A percentile compares a stretch with the other conserved stretches of the same genome.
Evolutionary conservation across 331 rosid genomes (phyloP).

Genomic region (Telfairia occidentalis): DNA sequence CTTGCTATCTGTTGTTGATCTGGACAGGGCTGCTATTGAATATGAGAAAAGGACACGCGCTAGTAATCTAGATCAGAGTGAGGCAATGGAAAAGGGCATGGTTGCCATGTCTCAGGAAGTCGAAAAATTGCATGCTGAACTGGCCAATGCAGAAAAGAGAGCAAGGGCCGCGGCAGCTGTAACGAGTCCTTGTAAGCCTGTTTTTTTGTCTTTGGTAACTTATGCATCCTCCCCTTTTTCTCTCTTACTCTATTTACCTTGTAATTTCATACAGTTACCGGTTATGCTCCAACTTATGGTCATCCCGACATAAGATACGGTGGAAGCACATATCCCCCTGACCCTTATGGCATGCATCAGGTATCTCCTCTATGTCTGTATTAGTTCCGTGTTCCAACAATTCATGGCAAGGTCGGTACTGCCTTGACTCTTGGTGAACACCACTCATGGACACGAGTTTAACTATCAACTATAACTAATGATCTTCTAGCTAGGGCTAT

Average conservation of each 20-base stretch:
- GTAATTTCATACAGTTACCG: slow-evolving; percentile 35
- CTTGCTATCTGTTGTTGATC: slow-evolving; percentile 6
- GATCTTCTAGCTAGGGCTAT: not conserved
- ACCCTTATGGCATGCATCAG: slow-evolving; percentile 47
- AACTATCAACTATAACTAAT: not conserved
- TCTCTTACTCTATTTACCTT: not conserved
- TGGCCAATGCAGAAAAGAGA: slow-evolving; percentile 69
- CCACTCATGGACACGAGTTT: not conserved
- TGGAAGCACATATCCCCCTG: slow-evolving; percentile 37
- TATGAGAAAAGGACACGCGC: slow-evolving; percentile 57
- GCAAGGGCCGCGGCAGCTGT: slow-evolving; percentile 54
- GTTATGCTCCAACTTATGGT: slow-evolving; percentile 34
- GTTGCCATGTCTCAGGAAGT: slow-evolving; percentile 51
- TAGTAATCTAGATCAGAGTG: slow-evolving; percentile 48
- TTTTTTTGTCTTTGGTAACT: not conserved
- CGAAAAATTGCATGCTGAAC: slow-evolving; percentile 59
- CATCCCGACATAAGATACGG: slow-evolving; percentile 42
- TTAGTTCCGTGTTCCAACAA: not conserved
- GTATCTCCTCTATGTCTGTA: slow-evolving; percentile 18
- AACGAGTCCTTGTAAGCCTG: slow-evolving; percentile 50
- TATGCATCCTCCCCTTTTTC: not conserved
- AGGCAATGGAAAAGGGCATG: slow-evolving; percentile 49
- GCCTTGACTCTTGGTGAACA: not conserved
- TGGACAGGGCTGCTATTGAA: slow-evolving; percentile 70
- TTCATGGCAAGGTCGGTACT: not conserved